A percentile compares a stretch with the other conserved stretches of the same genome.
Conservation (phyloP, 441 rosid genomes). For the Adansonia gregorii region DNA sequence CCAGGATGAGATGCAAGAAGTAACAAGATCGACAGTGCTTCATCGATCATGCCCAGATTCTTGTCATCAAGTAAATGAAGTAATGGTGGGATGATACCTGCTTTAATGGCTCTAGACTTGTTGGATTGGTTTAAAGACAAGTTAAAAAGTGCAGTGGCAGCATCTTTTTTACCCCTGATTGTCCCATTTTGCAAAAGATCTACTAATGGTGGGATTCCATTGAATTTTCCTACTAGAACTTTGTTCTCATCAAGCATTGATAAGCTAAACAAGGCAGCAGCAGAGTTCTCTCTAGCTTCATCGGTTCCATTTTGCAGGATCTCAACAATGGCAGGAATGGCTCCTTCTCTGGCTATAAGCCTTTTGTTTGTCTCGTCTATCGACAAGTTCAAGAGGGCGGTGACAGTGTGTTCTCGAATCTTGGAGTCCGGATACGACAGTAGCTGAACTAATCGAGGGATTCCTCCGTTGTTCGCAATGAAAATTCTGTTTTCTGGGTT, state of each 20-base stretch:
- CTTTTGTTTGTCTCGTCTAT: conserved; percentile 63
- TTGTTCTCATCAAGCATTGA: conserved; percentile 68
- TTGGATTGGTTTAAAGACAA: conserved; percentile 53
- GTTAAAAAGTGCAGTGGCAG: conserved; percentile 67
- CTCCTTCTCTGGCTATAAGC: conserved; percentile 57
- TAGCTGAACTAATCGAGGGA: conserved; percentile 51
- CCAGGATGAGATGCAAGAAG: conserved; percentile 52
- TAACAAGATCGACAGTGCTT: conserved; percentile 60
- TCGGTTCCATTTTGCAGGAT: conserved; percentile 51
- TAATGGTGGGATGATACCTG: conserved; percentile 54
- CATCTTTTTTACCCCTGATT: conserved; percentile 62
- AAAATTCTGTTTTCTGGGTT: conserved; percentile 56
- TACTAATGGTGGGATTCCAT: conserved; percentile 62
- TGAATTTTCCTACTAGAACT: conserved; percentile 45
- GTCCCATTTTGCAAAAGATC: conserved; percentile 52
- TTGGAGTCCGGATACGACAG: conserved; percentile 47
- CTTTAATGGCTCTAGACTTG: conserved; percentile 56
- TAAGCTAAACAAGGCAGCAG: conserved; percentile 64
- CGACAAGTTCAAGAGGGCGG: conserved; percentile 65
- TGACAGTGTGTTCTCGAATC: conserved; percentile 64
- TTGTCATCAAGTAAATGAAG: conserved; percentile 48
- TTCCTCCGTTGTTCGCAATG: conserved; percentile 55
- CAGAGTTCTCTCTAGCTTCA: conserved; percentile 66
- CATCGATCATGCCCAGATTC: conserved; percentile 58
- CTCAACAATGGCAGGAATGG: conserved; percentile 55